Evolutionary conservation across 176 grass and related monocot genomes (phyloP), one percentile per base, ranked within the genome.

Genomic region (Triticum turgidum): DNA sequence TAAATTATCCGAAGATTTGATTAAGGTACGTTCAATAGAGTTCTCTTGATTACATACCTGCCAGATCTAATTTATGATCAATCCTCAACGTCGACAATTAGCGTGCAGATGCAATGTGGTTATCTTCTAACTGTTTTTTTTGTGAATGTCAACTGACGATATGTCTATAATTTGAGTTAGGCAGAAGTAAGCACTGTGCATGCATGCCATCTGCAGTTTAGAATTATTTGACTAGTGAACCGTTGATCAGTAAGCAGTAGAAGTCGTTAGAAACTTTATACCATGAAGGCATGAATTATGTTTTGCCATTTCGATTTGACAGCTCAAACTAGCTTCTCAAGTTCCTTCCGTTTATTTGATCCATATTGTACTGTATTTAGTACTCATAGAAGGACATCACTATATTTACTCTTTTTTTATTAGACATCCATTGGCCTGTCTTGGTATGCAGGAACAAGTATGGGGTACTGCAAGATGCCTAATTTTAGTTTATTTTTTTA

Each of bases 1-100:
- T 61, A 93, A 56, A 89, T 81, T 98, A 89, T 90, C 93, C 11
- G 88, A 94, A 82, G 83, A 91, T 86, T 83, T 99, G 73, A 64
- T 52, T 35, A 85, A 99, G 94, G 94, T 99, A 92, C 73, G 56
- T 79, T 88, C 33, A 66, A 84, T 8, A 79, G 24, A 61, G 42
- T 58, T 34, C 25, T 65, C 51, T 56, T 65, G 35, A 21, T 75
- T 61, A 32, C 11, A 11, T 33, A 54, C 42, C 34, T 87, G 54
- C 41, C 45, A 24, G 27, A 51, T 35, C 32, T 21, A 81, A 68
- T 80, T 45, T 41, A 78, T 63, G 82, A 44, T 41, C 17, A 66
- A 77, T 76, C 30, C 41, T 27, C 29, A 77, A 22, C 12, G 49
- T 12, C 5, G 59, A 29, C 27, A n/a, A 52, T 35, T 33, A 77